Evolutionary conservation across 1,139 yeast genomes (phyloP).

Genomic region (Candida sanyaensis): DNA sequence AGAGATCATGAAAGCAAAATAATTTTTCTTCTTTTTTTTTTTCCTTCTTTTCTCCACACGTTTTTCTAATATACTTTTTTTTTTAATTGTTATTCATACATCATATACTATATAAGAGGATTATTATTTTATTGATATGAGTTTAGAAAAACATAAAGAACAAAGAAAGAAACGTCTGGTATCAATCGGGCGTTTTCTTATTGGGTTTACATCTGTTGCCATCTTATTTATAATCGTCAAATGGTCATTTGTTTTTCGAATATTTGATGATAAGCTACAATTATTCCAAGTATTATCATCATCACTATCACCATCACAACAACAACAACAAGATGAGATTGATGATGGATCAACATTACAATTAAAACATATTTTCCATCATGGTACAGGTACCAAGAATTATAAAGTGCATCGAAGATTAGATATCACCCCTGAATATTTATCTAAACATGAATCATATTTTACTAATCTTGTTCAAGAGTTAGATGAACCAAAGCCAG

Average conservation of each 20-base stretch:
- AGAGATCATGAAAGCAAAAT: not conserved
- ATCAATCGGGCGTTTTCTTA: not conserved
- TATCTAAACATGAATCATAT: slow-evolving; percentile 20
- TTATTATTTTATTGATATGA: not conserved
- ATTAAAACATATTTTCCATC: slow-evolving; percentile 53
- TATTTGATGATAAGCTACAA: too few relatives aligned
- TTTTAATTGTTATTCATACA: not conserved
- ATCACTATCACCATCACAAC: not conserved
- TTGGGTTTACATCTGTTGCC: slow-evolving; percentile 2
- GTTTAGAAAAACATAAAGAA: not conserved
- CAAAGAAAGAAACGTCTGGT: not conserved
- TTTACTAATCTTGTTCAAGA: slow-evolving; percentile 9
- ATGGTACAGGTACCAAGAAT: slow-evolving; percentile 42
- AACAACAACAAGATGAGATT: not conserved
- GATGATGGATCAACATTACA: slow-evolving; percentile 20
- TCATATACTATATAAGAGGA: not conserved
- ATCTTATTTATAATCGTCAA: slow-evolving; percentile 1
- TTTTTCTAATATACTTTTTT: too few relatives aligned
- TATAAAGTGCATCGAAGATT: slow-evolving; percentile 42
- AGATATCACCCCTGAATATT: slow-evolving; percentile 46
- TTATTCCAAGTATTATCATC: not conserved
- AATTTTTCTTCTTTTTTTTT: not conserved
- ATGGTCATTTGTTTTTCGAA: not conserved
- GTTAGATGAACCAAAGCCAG: slow-evolving; percentile 8
- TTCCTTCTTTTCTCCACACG: not conserved